Base-by-base conservation (phyloP, 768 basidiomycete genomes). In the Thelephora ganbajun region DNA sequence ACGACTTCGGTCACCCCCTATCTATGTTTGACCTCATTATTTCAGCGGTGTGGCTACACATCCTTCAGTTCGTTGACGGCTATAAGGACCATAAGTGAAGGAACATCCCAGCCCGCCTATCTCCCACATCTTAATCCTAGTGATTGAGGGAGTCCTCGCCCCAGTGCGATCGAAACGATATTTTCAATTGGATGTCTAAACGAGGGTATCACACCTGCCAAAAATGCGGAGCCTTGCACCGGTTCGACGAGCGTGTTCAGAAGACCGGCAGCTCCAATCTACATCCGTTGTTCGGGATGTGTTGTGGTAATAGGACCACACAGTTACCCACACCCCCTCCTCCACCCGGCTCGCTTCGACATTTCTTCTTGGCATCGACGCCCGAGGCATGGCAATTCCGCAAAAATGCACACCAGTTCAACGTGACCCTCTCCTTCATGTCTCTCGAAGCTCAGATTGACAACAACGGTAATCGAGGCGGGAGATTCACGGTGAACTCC, bases 341-440 rank as follows among this genome's bases (percentile, higher is more conserved):
- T 1, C 64, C 68, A 5, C 57, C 58, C 13, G 44, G 45, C 0
- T 11, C 14, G 0, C 53, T 70, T 2, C 49, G 35, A 0, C 3
- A 42, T 2, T 56, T 68, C 0, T 50, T 63, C 4, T 51, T 26
- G 11, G 46, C 46, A 12, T 16, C 52, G 19, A 50, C 53, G 45
- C 18, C 11, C 41, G 41, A 53, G 33, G 45, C 59, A 9, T 50
- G 49, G 22, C 47, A 54, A 4, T 69, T 70, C 23, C 61, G 60
- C 1, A 47, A 53, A 4, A 54, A 69, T 5, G 67, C 70, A 6
- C 53, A 62, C 11, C 62, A 66, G 22, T 72, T 71, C 37, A 74
- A 73, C 45, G 52, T 54, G 34, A 62, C 71, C 1, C 55, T 72
- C 42, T 56, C 68, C 0, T 69, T 71, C 47, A 67, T 63, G 0